These are phyloP conservation scores for Pythium chondricola DNA, from an alignment of 352 stramenopile genomes.

Conservation along the genomic window DNA sequence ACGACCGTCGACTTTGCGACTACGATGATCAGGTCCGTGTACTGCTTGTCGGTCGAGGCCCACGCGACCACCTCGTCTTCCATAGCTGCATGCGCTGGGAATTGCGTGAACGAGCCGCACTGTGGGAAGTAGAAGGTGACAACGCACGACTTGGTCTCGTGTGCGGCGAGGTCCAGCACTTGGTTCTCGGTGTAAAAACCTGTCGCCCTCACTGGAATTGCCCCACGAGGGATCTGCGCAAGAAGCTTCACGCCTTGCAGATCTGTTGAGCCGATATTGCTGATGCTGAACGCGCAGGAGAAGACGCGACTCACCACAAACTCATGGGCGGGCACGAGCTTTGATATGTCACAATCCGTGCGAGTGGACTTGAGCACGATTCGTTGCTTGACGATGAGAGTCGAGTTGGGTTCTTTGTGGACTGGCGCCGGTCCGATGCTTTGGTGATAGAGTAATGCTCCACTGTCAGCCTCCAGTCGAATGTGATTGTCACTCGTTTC, in stretches of 20 bases:
- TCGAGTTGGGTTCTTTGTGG: slow-evolving; percentile 23
- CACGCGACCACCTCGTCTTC: slow-evolving; percentile 30
- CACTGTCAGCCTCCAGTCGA: neutral
- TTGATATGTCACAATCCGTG: neutral
- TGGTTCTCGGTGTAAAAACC: slow-evolving; percentile 49
- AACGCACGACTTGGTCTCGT: slow-evolving; percentile 30
- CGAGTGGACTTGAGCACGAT: slow-evolving; percentile 16
- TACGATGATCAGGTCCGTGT: slow-evolving; percentile 16
- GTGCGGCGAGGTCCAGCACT: slow-evolving; percentile 28
- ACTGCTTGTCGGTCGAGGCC: slow-evolving; percentile 17
- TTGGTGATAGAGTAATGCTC: slow-evolving; percentile 47
- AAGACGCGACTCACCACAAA: slow-evolving; percentile 48
- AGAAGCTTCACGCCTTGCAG: slow-evolving; percentile 37
- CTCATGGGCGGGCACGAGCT: slow-evolving; percentile 22
- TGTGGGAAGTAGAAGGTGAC: slow-evolving; percentile 61
- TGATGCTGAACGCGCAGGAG: slow-evolving; percentile 40
- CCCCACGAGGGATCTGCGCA: slow-evolving; percentile 55
- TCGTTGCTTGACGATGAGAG: slow-evolving; percentile 46
- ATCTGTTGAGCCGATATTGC: slow-evolving; percentile 36
- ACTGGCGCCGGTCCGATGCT: slow-evolving; percentile 24
- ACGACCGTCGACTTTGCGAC: slow-evolving; percentile 24
- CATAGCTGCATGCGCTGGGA: slow-evolving; percentile 41
- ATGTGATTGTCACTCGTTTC: slow-evolving; percentile 5
- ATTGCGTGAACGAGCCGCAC: slow-evolving; percentile 38
- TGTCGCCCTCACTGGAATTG: slow-evolving; percentile 32